Evolutionary conservation across 208 protist species (phyloP).

Genomic region (Trypanosoma avium): DNA sequence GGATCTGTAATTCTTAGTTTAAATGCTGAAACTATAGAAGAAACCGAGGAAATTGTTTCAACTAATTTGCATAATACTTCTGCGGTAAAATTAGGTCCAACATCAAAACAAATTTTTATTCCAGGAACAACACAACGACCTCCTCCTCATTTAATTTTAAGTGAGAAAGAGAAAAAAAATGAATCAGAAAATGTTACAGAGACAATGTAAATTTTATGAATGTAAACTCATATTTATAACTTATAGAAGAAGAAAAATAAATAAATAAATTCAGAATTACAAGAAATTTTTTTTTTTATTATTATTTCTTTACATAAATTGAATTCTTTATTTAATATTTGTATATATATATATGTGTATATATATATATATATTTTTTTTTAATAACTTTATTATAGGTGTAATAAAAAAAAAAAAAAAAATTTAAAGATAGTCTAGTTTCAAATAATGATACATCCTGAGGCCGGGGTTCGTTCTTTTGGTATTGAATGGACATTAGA

Average conservation of each 20-base stretch:
- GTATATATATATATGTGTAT: neutral
- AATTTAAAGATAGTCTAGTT: neutral
- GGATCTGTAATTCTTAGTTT: constrained; percentile 34
- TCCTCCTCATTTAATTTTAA: constrained; percentile 7
- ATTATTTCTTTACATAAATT: neutral
- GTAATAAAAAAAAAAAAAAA: too few relatives aligned
- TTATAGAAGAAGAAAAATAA: too few relatives aligned
- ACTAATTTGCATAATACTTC: neutral
- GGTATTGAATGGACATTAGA: constrained; percentile 31
- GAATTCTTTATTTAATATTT: neutral
- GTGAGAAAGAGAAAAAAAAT: neutral
- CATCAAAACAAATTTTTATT: constrained; percentile 21
- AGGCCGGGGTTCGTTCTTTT: neutral
- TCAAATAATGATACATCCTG: neutral
- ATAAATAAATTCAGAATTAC: too few relatives aligned
- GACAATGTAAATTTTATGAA: neutral
- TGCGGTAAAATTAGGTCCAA: constrained; percentile 11
- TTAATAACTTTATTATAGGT: too few relatives aligned
- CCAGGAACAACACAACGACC: constrained; percentile 32
- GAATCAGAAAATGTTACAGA: neutral
- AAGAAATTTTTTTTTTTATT: constrained; percentile 6
- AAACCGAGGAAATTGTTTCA: neutral
- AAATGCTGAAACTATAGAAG: constrained; percentile 35
- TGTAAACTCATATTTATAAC: too few relatives aligned
- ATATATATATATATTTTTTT: constrained; percentile 5